Conservation (phyloP, 495 filamentous ascomycete genomes). For the Lasiosphaeria ovina region DNA sequence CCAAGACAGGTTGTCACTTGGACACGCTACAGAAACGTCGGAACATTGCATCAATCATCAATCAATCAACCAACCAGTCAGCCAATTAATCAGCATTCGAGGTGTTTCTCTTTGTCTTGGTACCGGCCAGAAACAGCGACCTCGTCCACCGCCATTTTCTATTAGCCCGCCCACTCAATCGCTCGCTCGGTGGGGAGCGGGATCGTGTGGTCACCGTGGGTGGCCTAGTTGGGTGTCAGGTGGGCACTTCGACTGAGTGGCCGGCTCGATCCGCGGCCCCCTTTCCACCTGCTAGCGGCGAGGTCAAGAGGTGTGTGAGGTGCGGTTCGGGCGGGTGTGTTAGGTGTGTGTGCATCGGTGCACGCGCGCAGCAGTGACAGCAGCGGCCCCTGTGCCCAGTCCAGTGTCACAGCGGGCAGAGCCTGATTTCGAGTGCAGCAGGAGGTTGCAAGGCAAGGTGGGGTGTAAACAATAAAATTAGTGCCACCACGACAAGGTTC, state of each 20-base stretch:
- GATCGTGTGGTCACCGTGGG: not conserved
- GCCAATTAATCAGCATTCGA: not conserved
- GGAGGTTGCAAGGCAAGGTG: slow-evolving; percentile 2
- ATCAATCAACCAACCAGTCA: no score
- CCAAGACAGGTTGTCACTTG: slow-evolving; percentile 1
- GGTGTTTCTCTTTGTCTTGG: not conserved
- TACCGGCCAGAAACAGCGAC: slow-evolving; percentile 9
- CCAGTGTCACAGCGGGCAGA: not conserved
- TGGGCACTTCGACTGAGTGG: no score
- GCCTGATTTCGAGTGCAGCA: not conserved
- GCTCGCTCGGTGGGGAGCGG: not conserved
- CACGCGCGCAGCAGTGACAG: not conserved
- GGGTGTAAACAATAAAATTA: slow-evolving; percentile 33
- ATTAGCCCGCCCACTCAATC: not conserved
- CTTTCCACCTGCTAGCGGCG: no score
- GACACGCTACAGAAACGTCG: not conserved
- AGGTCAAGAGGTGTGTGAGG: no score
- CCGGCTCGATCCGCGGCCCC: no score
- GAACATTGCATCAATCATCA: not conserved
- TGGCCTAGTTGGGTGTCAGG: not conserved
- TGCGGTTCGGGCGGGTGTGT: no score
- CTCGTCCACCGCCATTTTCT: not conserved
- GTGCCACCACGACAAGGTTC: slow-evolving; percentile 17
- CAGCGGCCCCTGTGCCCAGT: not conserved
- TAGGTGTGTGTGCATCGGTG: no score